Conservation (phyloP, 2,329 filamentous ascomycete species). For the Colletotrichum godetiae region DNA sequence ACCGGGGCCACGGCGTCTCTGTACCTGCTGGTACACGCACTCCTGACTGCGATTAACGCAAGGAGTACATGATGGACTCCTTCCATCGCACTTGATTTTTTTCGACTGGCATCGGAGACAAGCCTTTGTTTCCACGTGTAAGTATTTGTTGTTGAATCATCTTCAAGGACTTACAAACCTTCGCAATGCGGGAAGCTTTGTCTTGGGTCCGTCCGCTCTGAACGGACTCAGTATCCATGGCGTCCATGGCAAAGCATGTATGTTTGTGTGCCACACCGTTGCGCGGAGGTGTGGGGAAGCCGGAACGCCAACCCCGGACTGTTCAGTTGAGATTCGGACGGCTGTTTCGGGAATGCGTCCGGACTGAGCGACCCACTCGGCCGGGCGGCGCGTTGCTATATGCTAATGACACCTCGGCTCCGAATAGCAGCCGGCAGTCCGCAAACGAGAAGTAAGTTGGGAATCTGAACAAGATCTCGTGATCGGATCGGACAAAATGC, state of each 20-base stretch:
- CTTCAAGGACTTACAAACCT: background rate
- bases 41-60: conserved; percentile 24
- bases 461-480: background rate
- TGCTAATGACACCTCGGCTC: conserved; percentile 1
- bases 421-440: conserved; percentile 10
- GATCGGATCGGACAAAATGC: background rate
- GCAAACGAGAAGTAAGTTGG: background rate
- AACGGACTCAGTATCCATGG: conserved; percentile 22
- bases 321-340: background rate
- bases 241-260: background rate
- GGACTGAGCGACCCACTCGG: conserved; percentile 19
- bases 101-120: conserved; percentile 34
- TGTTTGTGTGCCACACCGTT: background rate
- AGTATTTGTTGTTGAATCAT: background rate
- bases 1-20: conserved; percentile 31
- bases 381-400: background rate
- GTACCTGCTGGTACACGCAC: conserved; percentile 29
- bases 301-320: background rate
- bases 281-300: background rate
- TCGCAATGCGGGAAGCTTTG: conserved; percentile 18
- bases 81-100: conserved; percentile 34
- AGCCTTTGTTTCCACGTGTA: conserved; percentile 13
- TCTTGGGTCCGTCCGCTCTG: conserved; percentile 1
- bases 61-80: conserved; percentile 23
- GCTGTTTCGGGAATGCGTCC: conserved; percentile 4